Base-by-base conservation (phyloP, 495 filamentous ascomycete genomes). In the Mycothermus thermophilus region DNA sequence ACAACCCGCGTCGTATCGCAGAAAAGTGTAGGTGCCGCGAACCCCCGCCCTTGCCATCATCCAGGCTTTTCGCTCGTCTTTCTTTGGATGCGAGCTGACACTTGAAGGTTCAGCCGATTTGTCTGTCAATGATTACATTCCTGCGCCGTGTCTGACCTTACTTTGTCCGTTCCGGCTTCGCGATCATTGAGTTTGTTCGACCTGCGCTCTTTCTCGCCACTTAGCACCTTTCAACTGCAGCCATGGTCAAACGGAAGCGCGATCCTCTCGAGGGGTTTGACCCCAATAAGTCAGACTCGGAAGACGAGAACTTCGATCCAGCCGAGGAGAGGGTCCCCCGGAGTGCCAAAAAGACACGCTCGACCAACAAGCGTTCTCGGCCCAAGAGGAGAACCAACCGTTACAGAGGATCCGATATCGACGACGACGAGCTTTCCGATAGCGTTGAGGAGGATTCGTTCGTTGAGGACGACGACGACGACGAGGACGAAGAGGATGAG, bases 231-330 rank as follows among this genome's bases (percentile, higher is more conserved):
- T n/a, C n/a, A n/a, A n/a, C n/a, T n/a, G n/a, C n/a, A 25, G 37
- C 32, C 13, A 54, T 54, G 51, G 16, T 40, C 4, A 90, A 90
- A 58, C 72, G 84, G 39, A 79, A 77, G 57, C 37, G 54, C 24
- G 57, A 59, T 30, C 42, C 57, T 10, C 54, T 79, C 40, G 77
- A 83, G 36, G 72, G 71, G 42, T 71, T 88, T 44, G 83, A 83
- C 54, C 77, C 77, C 15, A 85, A 75, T 60, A 80, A 81, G 50
- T 90, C 84, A 28, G 85, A 93, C 47, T 73, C 83, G 0, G 74
- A 84, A 28, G 85, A 93, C 43, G 76, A 79, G 28, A 83, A 83
- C 51, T 93, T 82, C 54, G 67, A 71, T 28, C 66, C 64, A 19
- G 43, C 46, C 8, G 48, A 62, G 9, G 60, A 60, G 23, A 51